phyloP scores from a whole-genome alignment of 148 eudicot species.

The Rhododendron ferrugineum region DNA sequence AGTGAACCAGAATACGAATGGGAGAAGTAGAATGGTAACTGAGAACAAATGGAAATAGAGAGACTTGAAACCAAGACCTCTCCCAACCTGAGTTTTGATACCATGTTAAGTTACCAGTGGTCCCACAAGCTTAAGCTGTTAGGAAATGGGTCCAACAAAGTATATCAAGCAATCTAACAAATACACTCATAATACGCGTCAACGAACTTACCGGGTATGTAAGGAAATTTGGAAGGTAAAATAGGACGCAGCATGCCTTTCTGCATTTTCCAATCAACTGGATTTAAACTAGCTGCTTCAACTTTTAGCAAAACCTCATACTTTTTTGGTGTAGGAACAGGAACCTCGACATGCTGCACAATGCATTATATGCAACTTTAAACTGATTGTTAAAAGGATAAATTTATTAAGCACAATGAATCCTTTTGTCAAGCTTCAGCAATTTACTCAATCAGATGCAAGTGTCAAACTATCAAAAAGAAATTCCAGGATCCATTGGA shows the following conservation, averaged over 20 bases:
- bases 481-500: not conserved
- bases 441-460: not conserved
- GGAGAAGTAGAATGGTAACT: not conserved
- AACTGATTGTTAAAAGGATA: not conserved
- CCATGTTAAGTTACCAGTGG: not conserved
- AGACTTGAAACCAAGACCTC: not conserved
- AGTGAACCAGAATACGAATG: not conserved
- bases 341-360: slow-evolving; percentile 69
- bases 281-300: slow-evolving; percentile 75
- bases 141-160: not conserved
- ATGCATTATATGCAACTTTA: not conserved
- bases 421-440: not conserved
- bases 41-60: not conserved
- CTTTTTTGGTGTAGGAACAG: slow-evolving; percentile 57
- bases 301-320: slow-evolving; percentile 65
- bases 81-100: no score
- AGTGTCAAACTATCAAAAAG: not conserved
- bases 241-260: slow-evolving; percentile 49
- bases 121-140: not conserved
- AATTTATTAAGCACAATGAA: not conserved
- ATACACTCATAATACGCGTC: not conserved
- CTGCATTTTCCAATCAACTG: slow-evolving; percentile 74
- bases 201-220: slow-evolving; percentile 50
- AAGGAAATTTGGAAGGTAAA: slow-evolving; percentile 61
- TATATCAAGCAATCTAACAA: not conserved